These are phyloP conservation scores for Amanita pseudoporphyria DNA, from an alignment of 768 basidiomycete species.

Conservation along the genomic window DNA sequence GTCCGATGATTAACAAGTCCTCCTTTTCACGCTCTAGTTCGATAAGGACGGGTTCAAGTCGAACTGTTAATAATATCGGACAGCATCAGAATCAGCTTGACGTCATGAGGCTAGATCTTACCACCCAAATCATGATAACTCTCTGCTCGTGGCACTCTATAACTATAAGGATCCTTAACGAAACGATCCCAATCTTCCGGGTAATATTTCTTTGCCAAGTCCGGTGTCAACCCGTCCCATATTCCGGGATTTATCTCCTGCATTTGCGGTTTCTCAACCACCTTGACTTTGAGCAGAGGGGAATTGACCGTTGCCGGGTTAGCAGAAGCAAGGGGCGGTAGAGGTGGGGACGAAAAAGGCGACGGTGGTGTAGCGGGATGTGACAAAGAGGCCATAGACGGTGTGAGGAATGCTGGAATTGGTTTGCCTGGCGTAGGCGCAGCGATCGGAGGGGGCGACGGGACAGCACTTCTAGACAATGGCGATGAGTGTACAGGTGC, in stretches of 20 bases:
- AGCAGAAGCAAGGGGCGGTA: slow-evolving; percentile 15
- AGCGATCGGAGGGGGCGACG: not conserved
- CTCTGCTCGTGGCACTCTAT: slow-evolving; percentile 88
- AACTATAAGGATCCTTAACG: slow-evolving; percentile 86
- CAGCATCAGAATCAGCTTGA: slow-evolving; percentile 6
- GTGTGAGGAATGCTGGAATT: slow-evolving; percentile 7
- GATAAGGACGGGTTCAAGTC: slow-evolving; percentile 86
- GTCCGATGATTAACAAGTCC: slow-evolving; percentile 92
- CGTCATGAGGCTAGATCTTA: slow-evolving; percentile 17
- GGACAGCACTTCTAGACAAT: not conserved
- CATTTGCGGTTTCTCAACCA: slow-evolving; percentile 95
- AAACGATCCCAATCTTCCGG: slow-evolving; percentile 94
- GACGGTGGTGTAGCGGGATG: slow-evolving; percentile 7
- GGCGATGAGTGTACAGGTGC: not conserved
- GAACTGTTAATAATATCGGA: slow-evolving; percentile 40
- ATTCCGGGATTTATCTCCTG: slow-evolving; percentile 96
- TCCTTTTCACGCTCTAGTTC: slow-evolving; percentile 93
- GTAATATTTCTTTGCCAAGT: slow-evolving; percentile 83
- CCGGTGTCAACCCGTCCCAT: slow-evolving; percentile 92
- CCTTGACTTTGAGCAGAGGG: slow-evolving; percentile 49
- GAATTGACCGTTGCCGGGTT: slow-evolving; percentile 8
- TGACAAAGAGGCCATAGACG: slow-evolving; percentile 7
- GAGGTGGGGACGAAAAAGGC: slow-evolving; percentile 7
- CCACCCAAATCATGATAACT: slow-evolving; percentile 94
- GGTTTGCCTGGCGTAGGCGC: not conserved